Conservation (phyloP, 331 rosid species). For the Saraca asoca region DNA sequence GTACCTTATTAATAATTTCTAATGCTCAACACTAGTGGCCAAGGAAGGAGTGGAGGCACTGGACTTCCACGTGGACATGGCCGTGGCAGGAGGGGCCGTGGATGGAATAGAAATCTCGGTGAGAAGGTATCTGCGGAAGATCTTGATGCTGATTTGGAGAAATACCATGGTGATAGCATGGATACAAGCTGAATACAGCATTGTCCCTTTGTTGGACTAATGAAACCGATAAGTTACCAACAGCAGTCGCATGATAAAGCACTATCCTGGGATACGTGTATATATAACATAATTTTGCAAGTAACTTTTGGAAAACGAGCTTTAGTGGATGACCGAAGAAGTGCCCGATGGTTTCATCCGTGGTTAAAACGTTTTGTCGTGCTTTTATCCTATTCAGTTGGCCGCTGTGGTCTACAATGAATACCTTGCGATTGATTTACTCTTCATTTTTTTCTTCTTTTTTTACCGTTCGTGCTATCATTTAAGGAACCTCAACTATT, state of each 20-base stretch:
- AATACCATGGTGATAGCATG: conserved; percentile 24
- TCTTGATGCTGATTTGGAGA: conserved; percentile 13
- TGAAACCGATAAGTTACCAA: background rate
- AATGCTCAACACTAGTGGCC: background rate
- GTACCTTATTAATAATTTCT: background rate
- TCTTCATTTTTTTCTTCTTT: too few species aligned
- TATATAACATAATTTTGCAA: too few species aligned
- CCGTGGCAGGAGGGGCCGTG: background rate
- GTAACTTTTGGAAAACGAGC: background rate
- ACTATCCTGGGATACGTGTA: background rate
- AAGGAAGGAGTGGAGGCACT: background rate
- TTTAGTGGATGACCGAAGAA: background rate
- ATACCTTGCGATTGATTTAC: too few species aligned
- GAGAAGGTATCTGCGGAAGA: background rate
- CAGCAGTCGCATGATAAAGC: background rate
- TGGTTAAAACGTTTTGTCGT: too few species aligned
- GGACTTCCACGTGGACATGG: background rate
- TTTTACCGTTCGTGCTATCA: too few species aligned
- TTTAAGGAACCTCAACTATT: too few species aligned
- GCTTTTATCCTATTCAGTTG: too few species aligned
- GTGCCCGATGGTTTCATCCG: too few species aligned
- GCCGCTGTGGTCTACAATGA: too few species aligned
- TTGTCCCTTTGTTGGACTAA: background rate
- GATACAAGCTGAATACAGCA: conserved; percentile 26
- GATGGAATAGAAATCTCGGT: background rate